Conservation (phyloP, 768 basidiomycete genomes). For the Sporobolomyces pararoseus region DNA sequence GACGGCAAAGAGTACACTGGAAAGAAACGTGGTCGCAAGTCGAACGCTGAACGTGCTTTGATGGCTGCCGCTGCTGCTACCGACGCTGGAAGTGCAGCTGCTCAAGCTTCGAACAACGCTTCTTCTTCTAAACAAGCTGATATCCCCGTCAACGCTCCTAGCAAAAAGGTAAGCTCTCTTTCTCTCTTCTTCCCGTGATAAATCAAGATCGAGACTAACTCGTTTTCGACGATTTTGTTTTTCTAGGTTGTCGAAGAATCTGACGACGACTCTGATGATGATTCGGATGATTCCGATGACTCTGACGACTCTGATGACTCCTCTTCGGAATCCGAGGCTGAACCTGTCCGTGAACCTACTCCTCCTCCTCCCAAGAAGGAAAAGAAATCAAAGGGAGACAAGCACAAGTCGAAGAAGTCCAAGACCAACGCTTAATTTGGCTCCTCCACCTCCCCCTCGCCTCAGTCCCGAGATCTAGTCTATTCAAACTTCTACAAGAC, state of each 20-base stretch:
- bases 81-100: slow-evolving; percentile 1
- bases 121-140: slow-evolving; percentile 13
- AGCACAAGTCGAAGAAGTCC: slow-evolving; percentile 20
- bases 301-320: background rate
- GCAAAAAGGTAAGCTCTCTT: slow-evolving; percentile 24
- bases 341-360: slow-evolving; percentile 9
- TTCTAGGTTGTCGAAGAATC: background rate
- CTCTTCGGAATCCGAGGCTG: background rate
- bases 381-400: slow-evolving; percentile 16
- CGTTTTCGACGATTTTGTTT: background rate
- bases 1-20: slow-evolving; percentile 27
- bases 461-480: too few species aligned
- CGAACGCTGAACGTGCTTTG: slow-evolving; percentile 27
- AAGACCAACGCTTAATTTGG: background rate
- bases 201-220: background rate
- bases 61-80: slow-evolving; percentile 17
- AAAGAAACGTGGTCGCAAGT: slow-evolving; percentile 42
- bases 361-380: slow-evolving; percentile 24
- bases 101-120: background rate
- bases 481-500: too few species aligned
- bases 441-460: too few species aligned
- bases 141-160: slow-evolving; percentile 27
- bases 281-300: slow-evolving; percentile 5
- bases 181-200: background rate
- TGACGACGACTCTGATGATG: slow-evolving; percentile 8